These are phyloP conservation scores for Coemansia sp. DNA, from an alignment of 192 early-diverging fungal species.

Conservation along the genomic window DNA sequence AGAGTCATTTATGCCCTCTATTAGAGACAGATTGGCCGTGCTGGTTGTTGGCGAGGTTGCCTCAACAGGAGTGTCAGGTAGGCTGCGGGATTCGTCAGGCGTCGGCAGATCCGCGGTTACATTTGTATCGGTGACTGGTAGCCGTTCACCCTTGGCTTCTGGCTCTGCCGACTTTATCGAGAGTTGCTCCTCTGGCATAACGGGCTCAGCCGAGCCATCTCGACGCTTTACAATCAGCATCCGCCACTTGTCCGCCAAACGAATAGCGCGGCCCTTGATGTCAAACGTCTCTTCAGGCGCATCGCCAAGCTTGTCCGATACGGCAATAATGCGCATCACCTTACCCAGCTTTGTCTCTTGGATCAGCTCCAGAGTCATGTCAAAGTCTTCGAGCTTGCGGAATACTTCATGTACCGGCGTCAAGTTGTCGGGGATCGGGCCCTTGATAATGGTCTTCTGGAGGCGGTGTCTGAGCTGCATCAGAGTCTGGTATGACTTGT, in stretches of 20 bases:
- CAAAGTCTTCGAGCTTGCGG: constrained; percentile 47
- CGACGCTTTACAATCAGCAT: constrained; percentile 37
- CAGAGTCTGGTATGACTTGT: constrained; percentile 37
- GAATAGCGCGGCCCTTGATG: constrained; percentile 47
- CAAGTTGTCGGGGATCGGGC: constrained; percentile 36
- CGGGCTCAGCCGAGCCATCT: constrained; percentile 31
- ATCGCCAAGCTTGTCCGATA: constrained; percentile 30
- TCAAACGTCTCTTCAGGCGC: constrained; percentile 43
- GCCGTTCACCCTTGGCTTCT: background rate
- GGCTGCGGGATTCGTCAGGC: background rate
- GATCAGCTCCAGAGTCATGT: constrained; percentile 51
- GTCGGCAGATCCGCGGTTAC: background rate
- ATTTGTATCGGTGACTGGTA: background rate
- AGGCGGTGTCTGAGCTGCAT: constrained; percentile 55
- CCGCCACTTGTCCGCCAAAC: constrained; percentile 49
- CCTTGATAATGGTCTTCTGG: constrained; percentile 54
- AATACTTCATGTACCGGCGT: constrained; percentile 40
- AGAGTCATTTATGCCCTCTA: constrained; percentile 5
- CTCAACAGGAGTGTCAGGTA: background rate
- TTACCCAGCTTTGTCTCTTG: constrained; percentile 55
- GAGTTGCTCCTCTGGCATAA: constrained; percentile 32
- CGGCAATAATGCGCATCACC: constrained; percentile 51
- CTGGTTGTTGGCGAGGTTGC: background rate
- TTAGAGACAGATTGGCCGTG: background rate
- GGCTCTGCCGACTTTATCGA: constrained; percentile 14